Conservation (phyloP, 768 basidiomycete genomes). For the Collybiopsis confluens region DNA sequence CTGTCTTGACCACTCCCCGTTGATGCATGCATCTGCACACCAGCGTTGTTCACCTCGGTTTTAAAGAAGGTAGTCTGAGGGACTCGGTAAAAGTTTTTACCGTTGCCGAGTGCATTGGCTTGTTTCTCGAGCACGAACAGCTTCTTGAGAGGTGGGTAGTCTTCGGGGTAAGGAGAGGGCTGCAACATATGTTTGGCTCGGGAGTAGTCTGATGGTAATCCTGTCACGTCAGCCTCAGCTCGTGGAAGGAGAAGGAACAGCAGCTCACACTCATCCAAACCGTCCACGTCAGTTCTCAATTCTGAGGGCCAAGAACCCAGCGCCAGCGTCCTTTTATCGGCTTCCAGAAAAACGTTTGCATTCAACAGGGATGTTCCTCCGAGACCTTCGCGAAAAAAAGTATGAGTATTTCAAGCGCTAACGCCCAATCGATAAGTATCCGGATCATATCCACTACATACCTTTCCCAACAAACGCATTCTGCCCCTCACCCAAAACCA, state of each 20-base stretch:
- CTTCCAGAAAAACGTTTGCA: constrained; percentile 16
- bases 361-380: constrained; percentile 17
- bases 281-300: constrained; percentile 10
- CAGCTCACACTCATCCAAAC: constrained; percentile 14
- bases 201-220: constrained; percentile 10
- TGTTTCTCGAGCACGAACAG: constrained; percentile 15
- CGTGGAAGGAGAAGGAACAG: not conserved
- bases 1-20: constrained; percentile 16
- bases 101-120: constrained; percentile 11
- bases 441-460: constrained; percentile 2
- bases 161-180: constrained; percentile 12
- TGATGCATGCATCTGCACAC: constrained; percentile 17
- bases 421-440: too few relatives aligned
- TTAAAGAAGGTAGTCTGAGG: constrained; percentile 17
- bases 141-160: constrained; percentile 14
- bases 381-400: constrained; percentile 12
- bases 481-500: constrained; percentile 16
- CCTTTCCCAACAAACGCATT: constrained; percentile 18
- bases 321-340: constrained; percentile 14
- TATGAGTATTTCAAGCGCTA: not conserved
- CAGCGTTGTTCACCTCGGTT: constrained; percentile 15
- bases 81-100: constrained; percentile 15
- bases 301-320: constrained; percentile 13
- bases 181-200: constrained; percentile 16
- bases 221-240: not conserved